phyloP scores from a whole-genome alignment of 805 yeast species.

The Saturnispora bothae region DNA sequence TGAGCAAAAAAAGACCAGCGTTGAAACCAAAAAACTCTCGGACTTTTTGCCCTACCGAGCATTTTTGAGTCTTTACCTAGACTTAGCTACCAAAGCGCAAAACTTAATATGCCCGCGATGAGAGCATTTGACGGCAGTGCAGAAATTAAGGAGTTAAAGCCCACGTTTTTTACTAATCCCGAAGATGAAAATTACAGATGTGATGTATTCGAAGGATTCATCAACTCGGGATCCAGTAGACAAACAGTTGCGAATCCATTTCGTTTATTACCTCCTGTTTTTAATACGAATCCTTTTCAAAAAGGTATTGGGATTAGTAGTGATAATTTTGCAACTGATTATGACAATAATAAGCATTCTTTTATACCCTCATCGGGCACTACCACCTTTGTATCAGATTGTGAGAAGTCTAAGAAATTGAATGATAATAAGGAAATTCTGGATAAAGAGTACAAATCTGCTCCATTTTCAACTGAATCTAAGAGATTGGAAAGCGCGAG shows the following conservation, averaged over 20 bases:
- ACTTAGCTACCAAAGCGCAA: background rate
- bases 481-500: conserved; percentile 7
- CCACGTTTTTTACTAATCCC: conserved; percentile 17
- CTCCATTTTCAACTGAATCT: conserved; percentile 1
- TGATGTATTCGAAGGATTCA: background rate
- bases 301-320: too few species aligned
- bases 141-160: conserved; percentile 3
- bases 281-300: too few species aligned
- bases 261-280: too few species aligned
- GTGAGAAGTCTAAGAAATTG: background rate
- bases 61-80: too few species aligned
- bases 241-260: background rate
- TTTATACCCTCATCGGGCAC: too few species aligned
- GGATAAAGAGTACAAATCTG: background rate
- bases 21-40: background rate
- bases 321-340: too few species aligned
- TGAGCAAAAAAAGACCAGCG: too few species aligned
- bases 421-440: background rate
- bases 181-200: conserved; percentile 10
- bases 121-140: conserved; percentile 1
- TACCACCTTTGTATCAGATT: too few species aligned
- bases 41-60: too few species aligned
- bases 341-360: too few species aligned
- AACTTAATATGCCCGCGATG: background rate
- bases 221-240: background rate